A percentile compares a stretch with the other conserved stretches of the same genome.
phyloP scores from a whole-genome alignment of 345 rosid species.

The Kandelia obovata region DNA sequence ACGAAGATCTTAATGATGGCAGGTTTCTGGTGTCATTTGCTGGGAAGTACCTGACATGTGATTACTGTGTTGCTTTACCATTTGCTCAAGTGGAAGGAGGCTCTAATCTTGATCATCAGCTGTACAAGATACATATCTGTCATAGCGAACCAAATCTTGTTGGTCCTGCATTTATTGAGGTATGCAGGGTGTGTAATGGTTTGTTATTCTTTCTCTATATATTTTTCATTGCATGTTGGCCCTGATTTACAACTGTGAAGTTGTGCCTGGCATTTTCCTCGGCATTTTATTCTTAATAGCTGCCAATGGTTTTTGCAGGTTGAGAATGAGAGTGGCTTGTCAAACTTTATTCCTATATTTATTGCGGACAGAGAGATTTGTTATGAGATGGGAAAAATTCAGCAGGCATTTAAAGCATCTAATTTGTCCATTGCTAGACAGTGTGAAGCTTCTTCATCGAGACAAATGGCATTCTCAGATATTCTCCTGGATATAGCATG shows the following conservation, averaged over 20 bases:
- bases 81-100: constrained; percentile 33
- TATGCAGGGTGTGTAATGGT: constrained; percentile 10
- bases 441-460: constrained; percentile 41
- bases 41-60: constrained; percentile 76
- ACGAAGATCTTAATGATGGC: constrained; percentile 28
- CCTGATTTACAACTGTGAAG: background rate
- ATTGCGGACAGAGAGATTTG: constrained; percentile 69
- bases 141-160: constrained; percentile 50
- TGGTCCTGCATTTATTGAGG: constrained; percentile 99
- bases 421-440: constrained; percentile 34
- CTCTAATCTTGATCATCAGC: constrained; percentile 44
- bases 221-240: background rate
- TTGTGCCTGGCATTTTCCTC: background rate
- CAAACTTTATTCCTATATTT: constrained; percentile 83
- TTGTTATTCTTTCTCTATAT: background rate
- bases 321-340: constrained; percentile 82
- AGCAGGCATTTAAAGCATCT: constrained; percentile 50
- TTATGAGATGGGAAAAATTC: constrained; percentile 65
- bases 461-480: constrained; percentile 55
- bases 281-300: background rate
- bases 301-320: constrained; percentile 46
- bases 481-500: constrained; percentile 79
- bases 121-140: constrained; percentile 57
- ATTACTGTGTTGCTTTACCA: constrained; percentile 49
- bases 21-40: constrained; percentile 88